Percentiles rank a stretch among this genome's conserved stretches.
Conservation (phyloP, 441 rosid species). For the Euphorbia corollata region DNA sequence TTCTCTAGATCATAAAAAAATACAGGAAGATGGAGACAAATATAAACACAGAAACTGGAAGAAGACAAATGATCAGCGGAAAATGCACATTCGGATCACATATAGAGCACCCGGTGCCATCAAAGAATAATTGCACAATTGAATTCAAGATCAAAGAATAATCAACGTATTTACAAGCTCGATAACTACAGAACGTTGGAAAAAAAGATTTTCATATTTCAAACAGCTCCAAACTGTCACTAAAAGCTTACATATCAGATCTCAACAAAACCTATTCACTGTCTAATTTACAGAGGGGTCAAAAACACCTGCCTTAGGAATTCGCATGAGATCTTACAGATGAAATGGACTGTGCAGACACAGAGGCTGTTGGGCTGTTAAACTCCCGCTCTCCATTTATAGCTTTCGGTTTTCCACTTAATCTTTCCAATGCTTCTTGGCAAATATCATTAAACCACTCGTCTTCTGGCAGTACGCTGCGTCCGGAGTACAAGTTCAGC, state of each 20-base stretch:
- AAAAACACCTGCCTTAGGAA: conserved; percentile 28
- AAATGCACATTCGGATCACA: not conserved
- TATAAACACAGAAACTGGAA: no score
- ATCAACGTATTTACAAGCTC: conserved; percentile 34
- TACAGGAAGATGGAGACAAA: not conserved
- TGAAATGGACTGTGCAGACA: conserved; percentile 93
- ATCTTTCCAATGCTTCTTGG: conserved; percentile 68
- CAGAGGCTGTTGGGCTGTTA: conserved; percentile 90
- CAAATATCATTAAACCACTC: conserved; percentile 87
- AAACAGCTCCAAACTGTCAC: conserved; percentile 15
- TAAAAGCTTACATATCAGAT: conserved; percentile 15
- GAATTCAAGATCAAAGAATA: conserved; percentile 16
- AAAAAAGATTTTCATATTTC: conserved; percentile 14
- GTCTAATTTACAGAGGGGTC: conserved; percentile 33
- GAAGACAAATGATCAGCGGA: not conserved
- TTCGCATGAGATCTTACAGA: conserved; percentile 93
- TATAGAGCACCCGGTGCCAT: not conserved
- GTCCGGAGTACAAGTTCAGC: conserved; percentile 15
- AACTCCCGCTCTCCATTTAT: conserved; percentile 18
- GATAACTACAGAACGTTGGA: not conserved
- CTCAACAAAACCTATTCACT: conserved; percentile 16
- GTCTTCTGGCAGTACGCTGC: conserved; percentile 78
- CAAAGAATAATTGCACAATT: conserved; percentile 26
- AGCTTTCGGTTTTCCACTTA: conserved; percentile 75
- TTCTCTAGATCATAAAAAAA: not conserved